Conservation (phyloP, 352 stramenopile species). For the Phytophthora sojae region DNA sequence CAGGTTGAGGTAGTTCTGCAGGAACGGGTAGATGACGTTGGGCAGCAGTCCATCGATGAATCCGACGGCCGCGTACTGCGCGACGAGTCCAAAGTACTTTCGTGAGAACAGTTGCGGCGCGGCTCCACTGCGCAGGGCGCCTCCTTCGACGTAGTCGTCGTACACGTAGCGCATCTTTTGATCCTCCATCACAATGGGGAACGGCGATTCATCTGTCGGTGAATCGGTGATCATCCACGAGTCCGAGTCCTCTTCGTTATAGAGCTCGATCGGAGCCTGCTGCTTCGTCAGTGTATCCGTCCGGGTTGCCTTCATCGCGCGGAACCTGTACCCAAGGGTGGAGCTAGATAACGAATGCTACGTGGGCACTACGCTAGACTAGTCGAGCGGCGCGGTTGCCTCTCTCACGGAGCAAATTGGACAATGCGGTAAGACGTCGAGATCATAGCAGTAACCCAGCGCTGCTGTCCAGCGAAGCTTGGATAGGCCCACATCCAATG, state of each 20-base stretch:
- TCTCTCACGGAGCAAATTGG: slow-evolving; percentile 16
- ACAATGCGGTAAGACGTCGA: slow-evolving; percentile 24
- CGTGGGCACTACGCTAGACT: slow-evolving; percentile 10
- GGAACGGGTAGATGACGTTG: slow-evolving; percentile 62
- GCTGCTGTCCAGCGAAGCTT: slow-evolving; percentile 22
- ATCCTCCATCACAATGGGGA: slow-evolving; percentile 43
- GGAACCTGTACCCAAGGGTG: slow-evolving; percentile 10
- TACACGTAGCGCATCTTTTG: slow-evolving; percentile 53
- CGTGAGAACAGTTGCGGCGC: slow-evolving; percentile 47
- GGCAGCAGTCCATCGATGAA: slow-evolving; percentile 59
- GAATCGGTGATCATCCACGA: slow-evolving; percentile 47
- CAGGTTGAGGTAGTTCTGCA: slow-evolving; percentile 67
- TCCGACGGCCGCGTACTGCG: slow-evolving; percentile 61
- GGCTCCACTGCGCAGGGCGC: slow-evolving; percentile 46
- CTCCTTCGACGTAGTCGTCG: slow-evolving; percentile 48
- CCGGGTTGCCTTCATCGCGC: slow-evolving; percentile 30
- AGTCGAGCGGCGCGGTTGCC: slow-evolving; percentile 2
- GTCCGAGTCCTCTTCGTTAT: slow-evolving; percentile 29
- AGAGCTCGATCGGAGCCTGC: slow-evolving; percentile 35
- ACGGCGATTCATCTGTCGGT: slow-evolving; percentile 34
- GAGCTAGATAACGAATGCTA: neutral
- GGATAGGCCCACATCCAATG: slow-evolving; percentile 24
- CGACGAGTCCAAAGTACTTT: slow-evolving; percentile 56
- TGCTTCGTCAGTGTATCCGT: slow-evolving; percentile 33
- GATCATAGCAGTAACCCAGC: neutral